Conservation (phyloP, 768 basidiomycete genomes). For the Fistulinella prunicolor region DNA sequence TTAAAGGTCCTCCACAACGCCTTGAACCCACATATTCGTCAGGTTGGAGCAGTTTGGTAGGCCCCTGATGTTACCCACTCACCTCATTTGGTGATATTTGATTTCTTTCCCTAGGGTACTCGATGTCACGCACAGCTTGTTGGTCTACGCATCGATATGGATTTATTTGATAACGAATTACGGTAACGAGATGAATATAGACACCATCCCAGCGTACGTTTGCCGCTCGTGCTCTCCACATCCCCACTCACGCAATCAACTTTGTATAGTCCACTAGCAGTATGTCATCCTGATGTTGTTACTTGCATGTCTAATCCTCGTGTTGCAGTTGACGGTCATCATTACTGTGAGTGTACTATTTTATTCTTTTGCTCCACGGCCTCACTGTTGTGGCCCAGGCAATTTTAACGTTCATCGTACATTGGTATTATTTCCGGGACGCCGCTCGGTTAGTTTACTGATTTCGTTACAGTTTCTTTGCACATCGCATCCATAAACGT, state of each 20-base stretch:
- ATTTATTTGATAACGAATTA: conserved; percentile 44
- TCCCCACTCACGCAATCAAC: background rate
- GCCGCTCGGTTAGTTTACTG: background rate
- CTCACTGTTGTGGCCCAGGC: conserved; percentile 36
- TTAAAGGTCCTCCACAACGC: background rate
- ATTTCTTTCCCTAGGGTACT: conserved; percentile 20
- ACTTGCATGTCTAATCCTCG: background rate
- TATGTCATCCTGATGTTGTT: conserved; percentile 8
- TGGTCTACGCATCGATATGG: conserved; percentile 42
- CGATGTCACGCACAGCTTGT: conserved; percentile 40
- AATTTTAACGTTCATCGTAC: conserved; percentile 47
- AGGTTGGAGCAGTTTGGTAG: conserved; percentile 30
- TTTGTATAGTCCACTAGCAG: conserved; percentile 24
- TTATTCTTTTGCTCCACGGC: background rate
- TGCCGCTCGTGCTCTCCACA: background rate
- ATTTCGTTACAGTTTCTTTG: conserved; percentile 32
- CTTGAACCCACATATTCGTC: background rate
- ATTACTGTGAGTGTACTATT: conserved; percentile 26
- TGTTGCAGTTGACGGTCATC: conserved; percentile 26
- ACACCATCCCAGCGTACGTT: conserved; percentile 45
- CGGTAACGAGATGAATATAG: conserved; percentile 37
- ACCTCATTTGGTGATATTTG: background rate
- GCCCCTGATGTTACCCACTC: background rate
- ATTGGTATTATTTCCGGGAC: conserved; percentile 35
- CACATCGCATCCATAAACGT: conserved; percentile 43